A percentile compares a stretch with the other conserved stretches of the same genome.
These are phyloP conservation scores for Huntiella bhutanensis DNA, from an alignment of 2,329 filamentous ascomycete species.

Conservation along the genomic window DNA sequence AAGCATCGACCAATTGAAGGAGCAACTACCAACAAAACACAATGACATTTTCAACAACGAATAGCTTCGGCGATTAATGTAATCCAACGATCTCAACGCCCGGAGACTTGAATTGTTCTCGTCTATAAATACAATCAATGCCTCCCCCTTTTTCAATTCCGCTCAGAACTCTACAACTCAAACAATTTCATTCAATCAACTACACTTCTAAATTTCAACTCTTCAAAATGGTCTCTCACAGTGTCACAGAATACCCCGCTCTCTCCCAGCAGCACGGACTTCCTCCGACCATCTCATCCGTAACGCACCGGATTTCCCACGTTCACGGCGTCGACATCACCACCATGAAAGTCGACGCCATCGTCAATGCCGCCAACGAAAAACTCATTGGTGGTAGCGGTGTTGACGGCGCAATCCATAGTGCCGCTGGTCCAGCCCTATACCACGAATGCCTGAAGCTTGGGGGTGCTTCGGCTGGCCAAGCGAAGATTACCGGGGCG, in stretches of 20 bases:
- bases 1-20: no score
- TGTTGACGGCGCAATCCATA: conserved; percentile 75
- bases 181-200: no score
- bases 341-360: conserved; percentile 54
- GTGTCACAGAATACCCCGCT: background rate
- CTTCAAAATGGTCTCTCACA: background rate
- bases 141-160: no score
- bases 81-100: no score
- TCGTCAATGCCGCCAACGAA: conserved; percentile 83
- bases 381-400: conserved; percentile 73
- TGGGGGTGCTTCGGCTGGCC: conserved; percentile 51
- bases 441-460: conserved; percentile 15
- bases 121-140: no score
- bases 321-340: conserved; percentile 61
- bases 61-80: no score
- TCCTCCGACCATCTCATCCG: background rate
- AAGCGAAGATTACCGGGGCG: conserved; percentile 71
- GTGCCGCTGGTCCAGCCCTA: conserved; percentile 54
- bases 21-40: no score
- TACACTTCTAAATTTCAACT: no score
- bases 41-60: no score
- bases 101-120: no score
- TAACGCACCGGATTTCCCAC: conserved; percentile 51
- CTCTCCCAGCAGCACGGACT: background rate
- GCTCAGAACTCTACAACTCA: no score